Evolutionary conservation across 129 eudicot species (phyloP).

Genomic region (Escallonia rubra): DNA sequence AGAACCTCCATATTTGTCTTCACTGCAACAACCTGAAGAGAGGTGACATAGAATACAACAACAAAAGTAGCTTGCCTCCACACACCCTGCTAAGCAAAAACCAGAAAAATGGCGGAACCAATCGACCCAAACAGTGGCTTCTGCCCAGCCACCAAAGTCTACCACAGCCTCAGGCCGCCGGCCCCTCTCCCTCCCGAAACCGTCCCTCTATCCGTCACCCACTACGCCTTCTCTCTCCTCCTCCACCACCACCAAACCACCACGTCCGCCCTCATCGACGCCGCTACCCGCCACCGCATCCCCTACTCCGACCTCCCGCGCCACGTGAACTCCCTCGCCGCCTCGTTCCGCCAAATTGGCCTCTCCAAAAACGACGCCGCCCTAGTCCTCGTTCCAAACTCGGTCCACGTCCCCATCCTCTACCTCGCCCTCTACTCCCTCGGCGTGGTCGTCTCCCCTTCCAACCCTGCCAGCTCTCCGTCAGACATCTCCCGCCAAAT

Average conservation of each 20-base stretch:
- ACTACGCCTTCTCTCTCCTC: conserved; percentile 36
- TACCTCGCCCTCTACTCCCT: conserved; percentile 39
- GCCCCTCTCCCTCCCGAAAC: conserved; percentile 28
- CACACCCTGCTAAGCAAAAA: too few relatives aligned
- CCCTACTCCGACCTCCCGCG: conserved; percentile 24
- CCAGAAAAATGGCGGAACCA: neutral
- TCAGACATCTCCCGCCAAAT: conserved; percentile 38
- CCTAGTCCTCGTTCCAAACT: conserved; percentile 42
- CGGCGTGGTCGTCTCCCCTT: conserved; percentile 50
- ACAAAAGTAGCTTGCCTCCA: too few relatives aligned
- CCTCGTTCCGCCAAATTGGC: conserved; percentile 11
- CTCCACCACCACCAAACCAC: neutral
- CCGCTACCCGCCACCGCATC: conserved; percentile 30
- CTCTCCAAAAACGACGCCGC: conserved; percentile 34
- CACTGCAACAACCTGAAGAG: too few relatives aligned
- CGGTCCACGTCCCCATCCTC: conserved; percentile 33
- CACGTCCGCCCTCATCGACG: conserved; percentile 38
- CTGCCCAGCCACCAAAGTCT: conserved; percentile 6
- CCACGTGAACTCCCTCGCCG: conserved; percentile 27
- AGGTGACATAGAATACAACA: too few relatives aligned
- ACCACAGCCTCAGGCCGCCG: conserved; percentile 36
- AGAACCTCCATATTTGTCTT: too few relatives aligned
- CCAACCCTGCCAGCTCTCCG: conserved; percentile 42
- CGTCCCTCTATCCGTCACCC: conserved; percentile 32
- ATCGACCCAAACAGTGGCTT: conserved; percentile 18